These are phyloP conservation scores for Emericellopsis atlantica DNA, from an alignment of 2,329 filamentous ascomycete genomes.

Conservation along the genomic window DNA sequence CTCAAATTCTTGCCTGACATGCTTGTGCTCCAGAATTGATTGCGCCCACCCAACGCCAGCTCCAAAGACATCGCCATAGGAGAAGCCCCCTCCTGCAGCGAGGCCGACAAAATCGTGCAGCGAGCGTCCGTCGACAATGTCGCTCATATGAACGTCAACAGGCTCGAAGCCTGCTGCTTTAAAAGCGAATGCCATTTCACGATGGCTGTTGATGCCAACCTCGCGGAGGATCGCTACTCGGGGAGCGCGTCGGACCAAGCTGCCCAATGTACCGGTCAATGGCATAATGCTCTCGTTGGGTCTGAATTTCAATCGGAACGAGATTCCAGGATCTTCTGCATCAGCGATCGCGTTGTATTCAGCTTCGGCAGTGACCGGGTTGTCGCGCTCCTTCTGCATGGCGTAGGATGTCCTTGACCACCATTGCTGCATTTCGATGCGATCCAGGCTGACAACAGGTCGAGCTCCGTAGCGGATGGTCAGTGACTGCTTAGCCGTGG, in stretches of 20 bases:
- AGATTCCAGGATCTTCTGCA: constrained; percentile 66
- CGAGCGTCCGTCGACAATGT: constrained; percentile 69
- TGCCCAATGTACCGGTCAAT: constrained; percentile 28
- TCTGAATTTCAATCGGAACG: constrained; percentile 71
- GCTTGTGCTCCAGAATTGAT: constrained; percentile 76
- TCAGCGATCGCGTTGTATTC: constrained; percentile 70
- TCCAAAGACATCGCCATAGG: constrained; percentile 73
- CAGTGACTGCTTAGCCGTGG: constrained; percentile 59
- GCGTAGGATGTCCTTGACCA: constrained; percentile 84
- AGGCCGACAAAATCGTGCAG: constrained; percentile 76
- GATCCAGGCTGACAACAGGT: constrained; percentile 55
- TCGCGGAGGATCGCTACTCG: constrained; percentile 88
- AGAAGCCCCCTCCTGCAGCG: constrained; percentile 94
- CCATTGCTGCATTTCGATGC: constrained; percentile 67
- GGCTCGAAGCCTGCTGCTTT: constrained; percentile 80
- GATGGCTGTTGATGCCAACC: constrained; percentile 88
- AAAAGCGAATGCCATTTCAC: constrained; percentile 98
- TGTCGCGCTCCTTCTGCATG: constrained; percentile 85
- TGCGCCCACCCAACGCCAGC: constrained; percentile 97
- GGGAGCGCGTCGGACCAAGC: constrained; percentile 45
- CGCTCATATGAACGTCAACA: constrained; percentile 94
- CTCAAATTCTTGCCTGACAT: constrained; percentile 63
- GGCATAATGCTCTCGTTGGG: constrained; percentile 68
- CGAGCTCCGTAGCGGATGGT: constrained; percentile 60
- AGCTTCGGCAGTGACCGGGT: constrained; percentile 71